Base-by-base conservation (phyloP, 2,329 filamentous ascomycete species). In the Fusarium siculi region DNA sequence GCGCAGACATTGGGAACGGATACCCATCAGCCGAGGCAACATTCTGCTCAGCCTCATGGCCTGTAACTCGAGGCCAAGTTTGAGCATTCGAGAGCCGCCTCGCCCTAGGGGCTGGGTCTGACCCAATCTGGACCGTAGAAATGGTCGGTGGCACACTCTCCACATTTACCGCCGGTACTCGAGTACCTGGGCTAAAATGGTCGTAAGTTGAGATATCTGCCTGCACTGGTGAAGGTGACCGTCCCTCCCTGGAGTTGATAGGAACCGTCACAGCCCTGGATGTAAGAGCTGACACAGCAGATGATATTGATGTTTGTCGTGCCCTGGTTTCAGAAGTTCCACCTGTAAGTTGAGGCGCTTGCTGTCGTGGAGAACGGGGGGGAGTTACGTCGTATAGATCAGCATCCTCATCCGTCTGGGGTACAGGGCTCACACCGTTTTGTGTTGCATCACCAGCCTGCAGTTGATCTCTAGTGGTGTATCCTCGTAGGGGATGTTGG, bases 341-440 rank as follows among this genome's bases (percentile, higher is more conserved):
- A 10, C 60, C 63, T 18, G 57, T 60, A 15, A 47, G 23, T 25
- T 60, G 71, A 12, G 52, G 47, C 15, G 62, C 58, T 19, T 59
- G 49, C 37, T 72, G 68, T 28, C 53, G 72, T 2, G 85, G 86
- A 1, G 85, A 86, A 16, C 77, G 81, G 5, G 84, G 85, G 2
- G 86, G 85, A 4, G 85, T 86, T 9, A 84, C 84, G 65, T 86
- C 83, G 74, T 87, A 87, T 7, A 87, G 76, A 32, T 87, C 81
- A 7, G 86, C 80, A 5, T 85, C 83, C 15, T 74, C 78, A 16
- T 80, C 79, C 39, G 68, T 63, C 30, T 75, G 72, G 18, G 66
- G 54, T 4, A 77, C 77, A 6, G 79, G 80, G 49, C 78, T 83
- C n/a, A 82, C 82, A 47, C 74, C 70, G 11, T 81, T 81, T 10